Conservation (phyloP, 345 rosid genomes). For the Noccaea caerulescens region DNA sequence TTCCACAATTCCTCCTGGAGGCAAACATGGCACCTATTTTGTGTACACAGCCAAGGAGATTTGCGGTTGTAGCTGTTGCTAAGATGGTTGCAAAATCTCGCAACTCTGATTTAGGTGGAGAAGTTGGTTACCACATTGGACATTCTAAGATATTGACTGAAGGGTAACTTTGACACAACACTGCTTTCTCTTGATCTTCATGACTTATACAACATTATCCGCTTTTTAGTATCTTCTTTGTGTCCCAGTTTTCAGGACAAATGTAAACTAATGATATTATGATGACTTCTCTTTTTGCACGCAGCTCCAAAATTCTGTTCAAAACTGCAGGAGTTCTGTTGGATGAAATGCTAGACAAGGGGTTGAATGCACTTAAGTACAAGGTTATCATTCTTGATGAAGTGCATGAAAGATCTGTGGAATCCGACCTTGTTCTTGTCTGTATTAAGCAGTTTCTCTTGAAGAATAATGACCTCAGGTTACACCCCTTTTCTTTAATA, state of each 20-base stretch:
- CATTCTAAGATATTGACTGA: slow-evolving; percentile 70
- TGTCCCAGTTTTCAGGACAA: neutral
- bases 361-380: slow-evolving; percentile 77
- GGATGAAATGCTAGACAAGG: slow-evolving; percentile 93
- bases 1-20: slow-evolving; percentile 88
- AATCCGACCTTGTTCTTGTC: slow-evolving; percentile 92
- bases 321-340: slow-evolving; percentile 95
- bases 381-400: slow-evolving; percentile 95
- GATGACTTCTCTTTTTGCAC: slow-evolving; percentile 21
- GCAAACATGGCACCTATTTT: slow-evolving; percentile 71
- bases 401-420: slow-evolving; percentile 97
- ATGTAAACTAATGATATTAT: slow-evolving; percentile 3
- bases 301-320: slow-evolving; percentile 83
- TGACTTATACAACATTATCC: slow-evolving; percentile 1
- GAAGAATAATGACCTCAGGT: slow-evolving; percentile 82
- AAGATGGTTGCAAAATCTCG: slow-evolving; percentile 92
- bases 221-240: neutral
- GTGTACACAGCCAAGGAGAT: slow-evolving; percentile 93
- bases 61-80: slow-evolving; percentile 96
- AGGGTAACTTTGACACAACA: slow-evolving; percentile 48
- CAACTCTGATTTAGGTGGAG: slow-evolving; percentile 75
- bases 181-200: neutral
- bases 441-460: slow-evolving; percentile 85
- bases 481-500: slow-evolving; percentile 4
- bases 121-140: slow-evolving; percentile 95